Evolutionary conservation across 495 filamentous ascomycete genomes (phyloP).

Genomic region (Penicillium paradoxum): DNA sequence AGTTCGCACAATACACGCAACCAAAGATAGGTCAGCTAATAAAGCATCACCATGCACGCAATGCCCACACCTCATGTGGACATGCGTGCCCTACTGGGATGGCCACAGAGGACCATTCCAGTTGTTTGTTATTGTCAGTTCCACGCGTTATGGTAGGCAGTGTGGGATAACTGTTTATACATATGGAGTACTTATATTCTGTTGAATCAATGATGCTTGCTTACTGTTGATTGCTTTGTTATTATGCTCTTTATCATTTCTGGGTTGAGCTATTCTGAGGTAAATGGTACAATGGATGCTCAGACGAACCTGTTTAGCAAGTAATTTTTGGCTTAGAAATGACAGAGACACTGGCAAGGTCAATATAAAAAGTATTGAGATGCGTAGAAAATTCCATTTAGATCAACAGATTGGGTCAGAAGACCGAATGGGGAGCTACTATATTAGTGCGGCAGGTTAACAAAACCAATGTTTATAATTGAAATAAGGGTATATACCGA

Average conservation of each 20-base stretch:
- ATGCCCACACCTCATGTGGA: background rate
- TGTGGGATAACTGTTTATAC: background rate
- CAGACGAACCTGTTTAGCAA: too few species aligned
- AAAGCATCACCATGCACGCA: background rate
- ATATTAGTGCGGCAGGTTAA: background rate
- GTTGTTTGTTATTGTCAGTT: background rate
- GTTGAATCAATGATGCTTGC: too few species aligned
- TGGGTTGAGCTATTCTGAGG: too few species aligned
- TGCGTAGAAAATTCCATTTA: background rate
- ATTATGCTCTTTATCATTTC: too few species aligned
- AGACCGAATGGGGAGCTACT: background rate
- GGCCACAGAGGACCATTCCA: background rate
- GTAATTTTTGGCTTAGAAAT: too few species aligned
- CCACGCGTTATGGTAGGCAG: too few species aligned
- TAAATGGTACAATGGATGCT: too few species aligned
- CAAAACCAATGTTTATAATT: constrained; percentile 2
- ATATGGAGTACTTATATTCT: background rate
- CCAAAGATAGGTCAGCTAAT: background rate
- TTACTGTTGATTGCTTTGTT: too few species aligned
- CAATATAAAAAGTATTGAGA: too few species aligned
- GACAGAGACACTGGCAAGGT: too few species aligned
- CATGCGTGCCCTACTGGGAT: background rate
- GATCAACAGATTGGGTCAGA: background rate
- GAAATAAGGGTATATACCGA: constrained; percentile 10
- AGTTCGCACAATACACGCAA: background rate